These are phyloP conservation scores for Candida nanaspora DNA, from an alignment of 805 yeast species.

Conservation along the genomic window DNA sequence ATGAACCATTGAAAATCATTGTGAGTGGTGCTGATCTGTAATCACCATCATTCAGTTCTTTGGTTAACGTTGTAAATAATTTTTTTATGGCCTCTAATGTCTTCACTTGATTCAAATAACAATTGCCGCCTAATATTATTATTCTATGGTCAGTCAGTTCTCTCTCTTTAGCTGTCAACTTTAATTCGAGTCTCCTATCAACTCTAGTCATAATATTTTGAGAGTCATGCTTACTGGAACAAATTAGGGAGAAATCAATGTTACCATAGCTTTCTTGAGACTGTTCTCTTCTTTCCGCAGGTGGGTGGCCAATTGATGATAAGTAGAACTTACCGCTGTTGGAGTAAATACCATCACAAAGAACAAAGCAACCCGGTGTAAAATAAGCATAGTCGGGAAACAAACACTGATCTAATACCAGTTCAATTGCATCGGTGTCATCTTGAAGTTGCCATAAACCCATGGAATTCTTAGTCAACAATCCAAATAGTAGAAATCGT, in stretches of 20 bases:
- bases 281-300: constrained; percentile 65
- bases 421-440: constrained; percentile 62
- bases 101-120: constrained; percentile 53
- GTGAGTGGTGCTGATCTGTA: constrained; percentile 43
- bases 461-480: constrained; percentile 52
- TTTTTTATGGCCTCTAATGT: constrained; percentile 60
- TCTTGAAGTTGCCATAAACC: constrained; percentile 81
- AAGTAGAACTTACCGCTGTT: constrained; percentile 68
- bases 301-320: constrained; percentile 77
- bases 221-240: too few species aligned
- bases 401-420: constrained; percentile 55
- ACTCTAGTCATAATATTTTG: constrained; percentile 36
- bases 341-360: constrained; percentile 81
- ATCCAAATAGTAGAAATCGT: constrained; percentile 71
- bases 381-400: constrained; percentile 61
- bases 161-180: constrained; percentile 50
- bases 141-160: constrained; percentile 50
- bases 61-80: constrained; percentile 48
- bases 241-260: constrained; percentile 48
- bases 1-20: constrained; percentile 79
- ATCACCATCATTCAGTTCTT: constrained; percentile 30
- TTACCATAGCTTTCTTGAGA: constrained; percentile 72
- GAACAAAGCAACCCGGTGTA: constrained; percentile 67
- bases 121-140: constrained; percentile 68
- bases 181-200: constrained; percentile 50